These are phyloP conservation scores for Pichia membranifaciens DNA, from an alignment of 805 yeast species.

Conservation along the genomic window DNA sequence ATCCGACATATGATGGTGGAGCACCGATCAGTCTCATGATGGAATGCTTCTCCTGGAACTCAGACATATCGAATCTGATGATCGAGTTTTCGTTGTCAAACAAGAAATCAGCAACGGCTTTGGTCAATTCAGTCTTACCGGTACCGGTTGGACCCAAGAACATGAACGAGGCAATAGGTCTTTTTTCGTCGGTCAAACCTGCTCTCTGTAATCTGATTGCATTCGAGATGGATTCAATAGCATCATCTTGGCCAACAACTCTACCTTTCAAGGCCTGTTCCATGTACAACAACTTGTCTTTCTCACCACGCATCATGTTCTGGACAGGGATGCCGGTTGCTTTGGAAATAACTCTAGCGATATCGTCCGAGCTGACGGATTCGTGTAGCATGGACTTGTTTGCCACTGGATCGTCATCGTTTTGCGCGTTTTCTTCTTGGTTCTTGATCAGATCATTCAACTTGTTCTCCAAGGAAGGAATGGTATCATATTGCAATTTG, in stretches of 20 bases:
- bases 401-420: conserved; percentile 28
- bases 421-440: conserved; percentile 24
- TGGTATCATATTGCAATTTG: conserved; percentile 77
- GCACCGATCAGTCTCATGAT: conserved; percentile 91
- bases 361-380: conserved; percentile 89
- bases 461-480: conserved; percentile 69
- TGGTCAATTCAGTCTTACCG: conserved; percentile 94
- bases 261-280: conserved; percentile 68
- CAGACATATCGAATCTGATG: conserved; percentile 94
- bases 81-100: conserved; percentile 86
- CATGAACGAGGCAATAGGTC: conserved; percentile 96
- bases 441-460: conserved; percentile 41
- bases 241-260: conserved; percentile 95
- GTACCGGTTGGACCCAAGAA: conserved; percentile 98
- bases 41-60: conserved; percentile 91
- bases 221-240: conserved; percentile 81
- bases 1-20: conserved; percentile 97
- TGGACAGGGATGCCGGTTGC: conserved; percentile 96
- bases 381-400: conserved; percentile 61
- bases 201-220: conserved; percentile 97
- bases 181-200: conserved; percentile 86
- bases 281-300: conserved; percentile 85
- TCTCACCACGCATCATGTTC: conserved; percentile 88
- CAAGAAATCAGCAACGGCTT: conserved; percentile 84
- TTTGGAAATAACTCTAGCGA: conserved; percentile 83